These are phyloP conservation scores for Nemania sp. DNA, from an alignment of 2,329 filamentous ascomycete species.

Conservation along the genomic window DNA sequence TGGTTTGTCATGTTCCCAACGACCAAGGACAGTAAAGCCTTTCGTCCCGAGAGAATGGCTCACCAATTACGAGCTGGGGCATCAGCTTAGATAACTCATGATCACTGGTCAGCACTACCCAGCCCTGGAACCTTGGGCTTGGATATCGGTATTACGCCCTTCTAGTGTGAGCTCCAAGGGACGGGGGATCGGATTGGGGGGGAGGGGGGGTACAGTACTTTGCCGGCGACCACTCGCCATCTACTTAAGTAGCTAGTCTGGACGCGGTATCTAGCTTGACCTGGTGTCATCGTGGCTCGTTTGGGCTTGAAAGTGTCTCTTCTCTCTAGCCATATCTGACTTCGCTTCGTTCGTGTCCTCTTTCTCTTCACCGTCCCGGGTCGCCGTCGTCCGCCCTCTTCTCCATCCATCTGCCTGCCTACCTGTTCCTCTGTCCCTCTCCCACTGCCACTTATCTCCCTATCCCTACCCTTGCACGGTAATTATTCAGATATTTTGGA, in stretches of 20 bases:
- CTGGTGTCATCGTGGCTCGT: conserved; percentile 22
- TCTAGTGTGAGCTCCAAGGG: not conserved
- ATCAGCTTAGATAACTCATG: conserved; percentile 8
- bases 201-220: not conserved
- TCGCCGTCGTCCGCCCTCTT: not conserved
- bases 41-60: conserved; percentile 28
- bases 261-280: not conserved
- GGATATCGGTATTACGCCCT: conserved; percentile 20
- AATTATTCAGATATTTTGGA: conserved; percentile 4
- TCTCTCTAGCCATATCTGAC: conserved; percentile 16
- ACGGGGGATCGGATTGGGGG: not conserved
- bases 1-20: not conserved
- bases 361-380: conserved; percentile 15
- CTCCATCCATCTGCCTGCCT: not conserved
- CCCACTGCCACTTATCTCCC: not conserved
- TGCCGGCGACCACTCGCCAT: conserved; percentile 20
- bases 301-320: conserved; percentile 22
- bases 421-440: not conserved
- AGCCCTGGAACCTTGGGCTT: conserved; percentile 22
- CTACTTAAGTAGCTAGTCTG: not conserved
- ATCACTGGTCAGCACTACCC: conserved; percentile 21
- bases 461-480: conserved; percentile 16
- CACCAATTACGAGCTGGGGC: conserved; percentile 27
- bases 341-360: conserved; percentile 16
- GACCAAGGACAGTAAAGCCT: conserved; percentile 9